Evolutionary conservation across 2,329 filamentous ascomycete species (phyloP).

Genomic region (Neonectria sp.): DNA sequence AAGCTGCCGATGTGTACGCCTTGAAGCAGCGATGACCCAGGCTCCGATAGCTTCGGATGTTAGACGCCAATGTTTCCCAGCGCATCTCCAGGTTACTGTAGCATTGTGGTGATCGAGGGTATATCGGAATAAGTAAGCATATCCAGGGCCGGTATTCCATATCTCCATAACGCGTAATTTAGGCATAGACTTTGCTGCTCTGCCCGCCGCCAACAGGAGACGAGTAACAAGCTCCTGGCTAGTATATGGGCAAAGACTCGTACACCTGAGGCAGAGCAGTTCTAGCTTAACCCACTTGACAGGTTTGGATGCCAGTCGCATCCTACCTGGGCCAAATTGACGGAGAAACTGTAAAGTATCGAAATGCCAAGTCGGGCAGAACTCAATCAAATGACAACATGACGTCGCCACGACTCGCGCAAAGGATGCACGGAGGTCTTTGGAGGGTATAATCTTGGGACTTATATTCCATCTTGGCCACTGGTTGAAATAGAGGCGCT

Average conservation of each 20-base stretch:
- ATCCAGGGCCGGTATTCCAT: background rate
- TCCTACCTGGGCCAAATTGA: background rate
- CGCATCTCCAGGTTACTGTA: slow-evolving; percentile 18
- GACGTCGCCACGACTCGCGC: slow-evolving; percentile 1
- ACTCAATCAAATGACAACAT: slow-evolving; percentile 12
- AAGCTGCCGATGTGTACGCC: slow-evolving; percentile 2
- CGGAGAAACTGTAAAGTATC: background rate
- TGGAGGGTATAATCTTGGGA: too few relatives aligned
- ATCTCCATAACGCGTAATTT: slow-evolving; percentile 12
- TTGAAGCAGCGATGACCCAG: background rate
- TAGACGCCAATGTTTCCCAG: background rate
- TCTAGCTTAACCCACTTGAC: background rate
- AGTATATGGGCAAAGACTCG: background rate
- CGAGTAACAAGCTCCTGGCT: background rate
- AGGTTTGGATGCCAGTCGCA: background rate
- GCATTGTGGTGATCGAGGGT: background rate
- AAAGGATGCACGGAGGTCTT: background rate
- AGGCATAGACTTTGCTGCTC: slow-evolving; percentile 8
- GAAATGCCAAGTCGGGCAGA: slow-evolving; percentile 8
- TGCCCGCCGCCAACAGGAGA: background rate
- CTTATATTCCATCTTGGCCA: background rate
- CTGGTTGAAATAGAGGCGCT: slow-evolving; percentile 11
- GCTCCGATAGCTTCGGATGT: background rate
- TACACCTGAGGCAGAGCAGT: slow-evolving; percentile 2
- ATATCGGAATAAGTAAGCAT: slow-evolving; percentile 21